Evolutionary conservation across 176 grass and related monocot species (phyloP).

Genomic region (Bonia amplexicaulis): DNA sequence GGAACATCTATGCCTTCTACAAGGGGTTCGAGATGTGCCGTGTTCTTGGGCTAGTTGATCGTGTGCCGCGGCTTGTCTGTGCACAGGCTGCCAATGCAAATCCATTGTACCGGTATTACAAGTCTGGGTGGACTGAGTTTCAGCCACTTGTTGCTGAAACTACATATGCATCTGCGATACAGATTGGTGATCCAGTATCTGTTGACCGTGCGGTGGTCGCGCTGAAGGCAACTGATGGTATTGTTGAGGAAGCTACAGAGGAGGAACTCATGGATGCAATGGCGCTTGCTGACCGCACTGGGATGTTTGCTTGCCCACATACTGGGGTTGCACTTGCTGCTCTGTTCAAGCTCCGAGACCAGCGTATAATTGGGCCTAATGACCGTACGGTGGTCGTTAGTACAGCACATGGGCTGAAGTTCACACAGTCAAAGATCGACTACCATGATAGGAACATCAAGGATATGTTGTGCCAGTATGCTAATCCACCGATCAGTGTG

Average conservation of each 20-base stretch:
- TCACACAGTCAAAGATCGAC: constrained; percentile 72
- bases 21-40: constrained; percentile 75
- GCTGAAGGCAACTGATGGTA: constrained; percentile 54
- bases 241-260: constrained; percentile 73
- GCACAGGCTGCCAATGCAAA: constrained; percentile 70
- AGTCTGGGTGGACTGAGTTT: constrained; percentile 59
- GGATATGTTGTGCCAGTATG: constrained; percentile 56
- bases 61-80: constrained; percentile 53
- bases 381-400: constrained; percentile 76
- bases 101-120: constrained; percentile 58
- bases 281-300: constrained; percentile 64
- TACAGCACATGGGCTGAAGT: constrained; percentile 76
- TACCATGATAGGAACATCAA: constrained; percentile 69
- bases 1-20: constrained; percentile 85
- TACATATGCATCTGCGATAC: constrained; percentile 77
- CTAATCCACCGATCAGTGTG: constrained; percentile 61
- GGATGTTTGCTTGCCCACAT: constrained; percentile 74
- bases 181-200: constrained; percentile 75
- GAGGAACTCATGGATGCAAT: constrained; percentile 78
- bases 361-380: constrained; percentile 51
- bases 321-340: constrained; percentile 73
- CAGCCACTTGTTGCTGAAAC: constrained; percentile 46
- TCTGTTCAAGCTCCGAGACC: constrained; percentile 57
- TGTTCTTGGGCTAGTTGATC: constrained; percentile 56
- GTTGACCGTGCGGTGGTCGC: constrained; percentile 60